Evolutionary conservation across 108 stramenopile genomes (phyloP).

Genomic region (Cyclotella sp.): DNA sequence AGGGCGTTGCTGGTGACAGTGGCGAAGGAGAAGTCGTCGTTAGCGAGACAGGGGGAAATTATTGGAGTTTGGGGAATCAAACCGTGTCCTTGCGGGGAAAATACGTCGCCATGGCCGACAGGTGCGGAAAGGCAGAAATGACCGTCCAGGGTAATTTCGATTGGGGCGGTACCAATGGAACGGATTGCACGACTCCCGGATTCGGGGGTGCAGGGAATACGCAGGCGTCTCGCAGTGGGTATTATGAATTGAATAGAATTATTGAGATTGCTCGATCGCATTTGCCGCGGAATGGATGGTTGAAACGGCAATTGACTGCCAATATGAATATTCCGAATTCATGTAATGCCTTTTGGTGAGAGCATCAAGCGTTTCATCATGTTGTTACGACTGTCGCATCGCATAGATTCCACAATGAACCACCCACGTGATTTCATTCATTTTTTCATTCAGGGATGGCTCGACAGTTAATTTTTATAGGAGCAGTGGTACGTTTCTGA

Average conservation of each 20-base stretch:
- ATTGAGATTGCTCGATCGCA: slow-evolving; percentile 13
- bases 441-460: neutral
- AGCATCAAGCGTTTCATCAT: too few species aligned
- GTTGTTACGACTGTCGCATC: too few species aligned
- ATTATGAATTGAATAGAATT: slow-evolving; percentile 25
- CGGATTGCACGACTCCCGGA: neutral
- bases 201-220: slow-evolving; percentile 24
- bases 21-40: neutral
- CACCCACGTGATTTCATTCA: too few species aligned
- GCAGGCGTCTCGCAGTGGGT: slow-evolving; percentile 16
- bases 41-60: slow-evolving; percentile 12
- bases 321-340: slow-evolving; percentile 23
- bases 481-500: slow-evolving; percentile 2
- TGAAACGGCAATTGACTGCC: slow-evolving; percentile 12
- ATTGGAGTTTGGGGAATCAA: neutral
- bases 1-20: too few species aligned
- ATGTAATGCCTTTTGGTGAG: slow-evolving; percentile 33
- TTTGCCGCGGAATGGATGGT: slow-evolving; percentile 24
- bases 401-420: too few species aligned
- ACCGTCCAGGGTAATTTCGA: slow-evolving; percentile 8
- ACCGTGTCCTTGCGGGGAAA: neutral
- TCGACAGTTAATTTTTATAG: slow-evolving; percentile 25
- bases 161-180: neutral
- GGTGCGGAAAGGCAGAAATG: neutral
- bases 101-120: slow-evolving; percentile 11